These are phyloP conservation scores for Apiospora saccharicola DNA, from an alignment of 2,329 filamentous ascomycete genomes.

Conservation along the genomic window DNA sequence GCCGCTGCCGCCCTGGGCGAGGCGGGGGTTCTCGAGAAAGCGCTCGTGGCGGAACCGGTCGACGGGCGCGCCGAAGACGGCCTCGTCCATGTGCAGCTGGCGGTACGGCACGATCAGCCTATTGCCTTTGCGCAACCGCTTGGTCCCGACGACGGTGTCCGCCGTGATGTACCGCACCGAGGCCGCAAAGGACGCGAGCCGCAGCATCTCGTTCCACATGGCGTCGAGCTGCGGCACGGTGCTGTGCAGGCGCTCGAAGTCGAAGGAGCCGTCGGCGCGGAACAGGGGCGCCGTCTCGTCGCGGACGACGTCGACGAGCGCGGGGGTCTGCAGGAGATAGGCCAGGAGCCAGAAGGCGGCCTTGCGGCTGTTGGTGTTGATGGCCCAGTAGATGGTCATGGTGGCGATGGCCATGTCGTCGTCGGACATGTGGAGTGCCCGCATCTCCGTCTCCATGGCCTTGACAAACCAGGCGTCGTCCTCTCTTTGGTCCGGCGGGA, in stretches of 20 bases:
- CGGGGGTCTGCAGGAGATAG: neutral
- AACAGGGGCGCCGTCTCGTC: conserved; percentile 16
- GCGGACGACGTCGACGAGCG: neutral
- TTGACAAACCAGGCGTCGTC: conserved; percentile 22
- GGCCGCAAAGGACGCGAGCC: conserved; percentile 37
- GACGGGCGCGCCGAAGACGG: conserved; percentile 9
- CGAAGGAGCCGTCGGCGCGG: neutral
- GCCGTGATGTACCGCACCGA: conserved; percentile 41
- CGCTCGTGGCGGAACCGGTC: conserved; percentile 19
- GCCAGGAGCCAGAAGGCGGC: conserved; percentile 21
- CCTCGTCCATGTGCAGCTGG: conserved; percentile 34
- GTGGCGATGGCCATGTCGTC: conserved; percentile 15
- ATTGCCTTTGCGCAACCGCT: conserved; percentile 47
- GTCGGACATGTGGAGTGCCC: neutral
- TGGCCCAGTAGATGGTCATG: conserved; percentile 22
- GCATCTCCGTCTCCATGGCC: conserved; percentile 22
- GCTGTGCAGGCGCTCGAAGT: conserved; percentile 1
- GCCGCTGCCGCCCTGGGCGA: neutral
- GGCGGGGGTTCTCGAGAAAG: neutral
- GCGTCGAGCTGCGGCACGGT: conserved; percentile 46
- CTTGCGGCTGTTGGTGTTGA: conserved; percentile 22
- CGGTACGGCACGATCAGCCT: conserved; percentile 45
- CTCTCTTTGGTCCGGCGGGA: conserved; percentile 25
- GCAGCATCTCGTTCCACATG: conserved; percentile 46
- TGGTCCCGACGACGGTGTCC: conserved; percentile 44